These are phyloP conservation scores for Pestalotiopsis sp. DNA, from an alignment of 2,329 filamentous ascomycete genomes.

Conservation along the genomic window DNA sequence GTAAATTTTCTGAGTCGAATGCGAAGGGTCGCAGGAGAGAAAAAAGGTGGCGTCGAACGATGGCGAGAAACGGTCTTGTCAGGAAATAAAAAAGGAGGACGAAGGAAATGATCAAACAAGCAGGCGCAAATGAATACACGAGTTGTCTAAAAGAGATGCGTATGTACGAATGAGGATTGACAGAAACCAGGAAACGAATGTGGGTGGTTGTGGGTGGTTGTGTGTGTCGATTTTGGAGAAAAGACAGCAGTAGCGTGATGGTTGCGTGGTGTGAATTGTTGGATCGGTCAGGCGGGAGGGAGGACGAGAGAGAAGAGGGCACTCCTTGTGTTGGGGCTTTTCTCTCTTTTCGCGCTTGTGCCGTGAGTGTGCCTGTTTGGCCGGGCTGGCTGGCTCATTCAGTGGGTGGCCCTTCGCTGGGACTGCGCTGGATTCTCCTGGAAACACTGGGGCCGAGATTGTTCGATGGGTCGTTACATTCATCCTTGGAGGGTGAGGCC, in stretches of 20 bases:
- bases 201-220: conserved; percentile 7
- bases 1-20: neutral
- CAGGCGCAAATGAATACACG: neutral
- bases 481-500: neutral
- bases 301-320: neutral
- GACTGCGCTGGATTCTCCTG: neutral
- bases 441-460: conserved; percentile 4
- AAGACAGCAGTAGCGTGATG: neutral
- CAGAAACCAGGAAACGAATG: conserved; percentile 7
- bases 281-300: neutral
- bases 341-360: neutral
- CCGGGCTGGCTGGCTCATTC: neutral
- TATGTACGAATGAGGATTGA: neutral
- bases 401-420: no score
- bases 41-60: neutral
- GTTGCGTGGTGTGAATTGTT: neutral
- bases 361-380: neutral
- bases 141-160: neutral
- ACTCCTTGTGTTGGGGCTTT: neutral
- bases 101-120: neutral
- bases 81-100: neutral
- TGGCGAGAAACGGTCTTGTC: conserved; percentile 8
- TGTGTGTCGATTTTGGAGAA: neutral
- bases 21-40: neutral
- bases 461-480: conserved; percentile 10